Evolutionary conservation across 352 stramenopile species (phyloP), one percentile per base, ranked within the genome.

Genomic region (Phytophthora pistaciae): DNA sequence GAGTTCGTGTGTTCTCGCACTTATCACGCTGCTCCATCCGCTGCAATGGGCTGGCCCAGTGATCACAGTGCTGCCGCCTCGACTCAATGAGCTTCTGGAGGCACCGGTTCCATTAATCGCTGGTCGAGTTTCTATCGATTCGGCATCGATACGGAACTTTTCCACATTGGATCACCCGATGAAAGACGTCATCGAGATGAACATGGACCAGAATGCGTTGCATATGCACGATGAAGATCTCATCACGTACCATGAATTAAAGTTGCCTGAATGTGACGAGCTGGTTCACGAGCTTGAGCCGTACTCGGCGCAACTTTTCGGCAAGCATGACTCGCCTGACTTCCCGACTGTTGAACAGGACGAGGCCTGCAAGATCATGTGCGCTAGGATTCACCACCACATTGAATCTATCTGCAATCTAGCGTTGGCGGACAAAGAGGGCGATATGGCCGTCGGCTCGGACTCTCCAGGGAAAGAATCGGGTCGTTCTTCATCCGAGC

Each of bases 171-270:
- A 75, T 5, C 70, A 64, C 13, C 82, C 87, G 10, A 92, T 94
- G 79, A 77, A 76, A 13, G 85, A 86, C 16, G 83, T 95, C 13
- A 91, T 94, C 55, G 84, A 94, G 65, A 91, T 95, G 78, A 88
- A 92, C 48, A 90, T 95, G 82, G 88, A 95, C 62, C 77, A 88
- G 31, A 92, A 94, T 65, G 79, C 82, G 20, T 56, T 95, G 3
- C 78, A 83, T 33, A 93, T 95, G 85, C 85, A 95, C 57, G 82
- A 91, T 63, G 85, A 94, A 42, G 86, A 95, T 60, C 49, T 94
- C 36, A 70, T 83, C 71, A 76, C 72, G 14, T 92, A 93, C 63
- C 88, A 95, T 59, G 85, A 94, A 33, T 72, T 92, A 50, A 93
- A 94, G 63, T 73, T 93, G 9, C 88, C 88, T 0, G 86, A 85